Base-by-base conservation (phyloP, 2,329 filamentous ascomycete species). In the Arachnopeziza araneosa region DNA sequence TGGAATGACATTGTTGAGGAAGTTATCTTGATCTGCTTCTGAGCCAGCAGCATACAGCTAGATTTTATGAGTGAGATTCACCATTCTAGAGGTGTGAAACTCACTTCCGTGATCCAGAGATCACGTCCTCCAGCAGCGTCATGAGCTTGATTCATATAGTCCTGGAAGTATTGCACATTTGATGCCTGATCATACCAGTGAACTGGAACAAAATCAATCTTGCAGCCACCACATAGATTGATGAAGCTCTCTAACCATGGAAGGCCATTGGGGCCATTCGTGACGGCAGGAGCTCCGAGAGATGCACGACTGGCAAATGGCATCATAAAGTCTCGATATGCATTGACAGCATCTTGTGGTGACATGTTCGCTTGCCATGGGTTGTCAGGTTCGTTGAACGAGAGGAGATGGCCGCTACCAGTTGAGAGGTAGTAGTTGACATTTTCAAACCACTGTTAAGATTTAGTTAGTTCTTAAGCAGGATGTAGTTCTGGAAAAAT, bases 381-480 rank as follows among this genome's bases (percentile, higher is more conserved):
- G 19, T 24, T 52, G 30, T 65, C 61, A 2, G 61, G 63, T 30
- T 65, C 60, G n/a, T 65, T 63, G 81, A 88, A 88, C 72, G 80
- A 79, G 69, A 89, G 79, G 57, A 89, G 72, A 67, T 79, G 77
- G 65, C 77, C 79, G 66, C 79, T 74, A 61, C 86, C 85, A 14
- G 70, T 71, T 56, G 71, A 66, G 63, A 88, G 79, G 62, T 82
- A 80, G 26, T 73, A 68, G 59, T 79, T 70, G 56, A 79, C 83
- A 64, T 81, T 78, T n/a, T 60, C 55, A 24, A 69, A 32, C 55
- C 55, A 57, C 36, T 44, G 17, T 44, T 17, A 14, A 4, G 4
- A 44, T 8, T 14, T 44, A 12, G 12, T 44, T 19, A 44, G 36
- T 14, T 44, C 36, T 44, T 4, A 44, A 44, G 12, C 10, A 44